phyloP scores from a whole-genome alignment of 257 asterid species.

The Sherardia arvensis region DNA sequence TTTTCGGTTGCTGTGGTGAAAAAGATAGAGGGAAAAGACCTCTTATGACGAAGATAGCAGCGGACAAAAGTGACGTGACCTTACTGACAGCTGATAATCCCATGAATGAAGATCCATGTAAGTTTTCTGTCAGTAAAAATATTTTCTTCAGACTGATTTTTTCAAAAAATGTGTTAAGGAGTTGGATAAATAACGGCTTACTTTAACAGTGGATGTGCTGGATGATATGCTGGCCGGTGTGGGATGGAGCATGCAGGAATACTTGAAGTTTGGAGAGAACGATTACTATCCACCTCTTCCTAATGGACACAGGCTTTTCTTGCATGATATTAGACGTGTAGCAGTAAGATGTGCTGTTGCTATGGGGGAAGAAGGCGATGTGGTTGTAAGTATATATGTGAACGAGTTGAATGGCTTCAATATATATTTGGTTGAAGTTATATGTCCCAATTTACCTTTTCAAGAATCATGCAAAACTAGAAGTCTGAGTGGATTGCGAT shows the following conservation, averaged over 20 bases:
- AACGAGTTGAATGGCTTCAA: background rate
- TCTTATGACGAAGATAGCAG: slow-evolving; percentile 80
- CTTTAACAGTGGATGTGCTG: slow-evolving; percentile 70
- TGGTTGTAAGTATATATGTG: slow-evolving; percentile 45
- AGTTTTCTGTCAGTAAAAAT: slow-evolving; percentile 21
- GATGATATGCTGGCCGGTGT: slow-evolving; percentile 96
- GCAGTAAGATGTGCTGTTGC: slow-evolving; percentile 98
- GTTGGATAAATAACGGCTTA: slow-evolving; percentile 10
- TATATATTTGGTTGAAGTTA: background rate
- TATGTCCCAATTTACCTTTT: background rate
- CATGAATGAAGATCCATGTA: slow-evolving; percentile 83
- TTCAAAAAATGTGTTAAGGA: background rate
- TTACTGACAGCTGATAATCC: slow-evolving; percentile 90
- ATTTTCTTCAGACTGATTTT: background rate
- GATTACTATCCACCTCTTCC: slow-evolving; percentile 95
- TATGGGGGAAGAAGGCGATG: slow-evolving; percentile 98
- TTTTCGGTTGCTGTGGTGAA: slow-evolving; percentile 83
- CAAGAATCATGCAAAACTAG: background rate
- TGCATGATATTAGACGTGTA: slow-evolving; percentile 91
- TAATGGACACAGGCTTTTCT: slow-evolving; percentile 81
- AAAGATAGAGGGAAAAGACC: slow-evolving; percentile 90
- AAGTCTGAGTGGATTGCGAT: background rate
- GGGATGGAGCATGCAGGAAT: slow-evolving; percentile 95
- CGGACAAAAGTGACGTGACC: slow-evolving; percentile 84
- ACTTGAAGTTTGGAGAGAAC: slow-evolving; percentile 85